Conservation (phyloP, 345 rosid genomes). For the Raphanus raphanistrum region DNA sequence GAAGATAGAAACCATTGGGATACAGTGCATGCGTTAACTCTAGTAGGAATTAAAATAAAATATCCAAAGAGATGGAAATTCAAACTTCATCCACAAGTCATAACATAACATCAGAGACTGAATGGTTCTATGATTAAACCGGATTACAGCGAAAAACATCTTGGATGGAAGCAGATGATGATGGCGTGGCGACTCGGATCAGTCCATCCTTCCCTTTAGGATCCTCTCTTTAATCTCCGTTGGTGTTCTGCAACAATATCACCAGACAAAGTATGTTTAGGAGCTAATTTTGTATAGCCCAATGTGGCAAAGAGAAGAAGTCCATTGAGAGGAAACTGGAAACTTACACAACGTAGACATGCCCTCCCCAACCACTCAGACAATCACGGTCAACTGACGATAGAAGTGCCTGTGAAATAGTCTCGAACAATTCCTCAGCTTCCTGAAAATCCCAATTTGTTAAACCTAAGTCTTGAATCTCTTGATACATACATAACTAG, state of each 20-base stretch:
- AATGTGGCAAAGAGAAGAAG: too few species aligned
- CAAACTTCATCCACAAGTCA: slow-evolving; percentile 22
- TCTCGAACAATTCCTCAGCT: slow-evolving; percentile 86
- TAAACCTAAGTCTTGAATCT: slow-evolving; percentile 7
- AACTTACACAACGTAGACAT: slow-evolving; percentile 91
- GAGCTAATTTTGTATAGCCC: too few species aligned
- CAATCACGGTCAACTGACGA: slow-evolving; percentile 96
- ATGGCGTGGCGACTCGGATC: slow-evolving; percentile 18
- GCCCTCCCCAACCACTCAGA: slow-evolving; percentile 99
- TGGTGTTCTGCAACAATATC: slow-evolving; percentile 60
- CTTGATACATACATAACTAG: too few species aligned
- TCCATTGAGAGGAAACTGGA: slow-evolving; percentile 7
- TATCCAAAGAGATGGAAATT: slow-evolving; percentile 15
- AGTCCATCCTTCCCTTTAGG: slow-evolving; percentile 98
- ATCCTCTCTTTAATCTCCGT: slow-evolving; percentile 79
- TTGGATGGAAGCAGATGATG: slow-evolving; percentile 7
- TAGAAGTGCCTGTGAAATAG: slow-evolving; percentile 82
- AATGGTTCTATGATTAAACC: slow-evolving; percentile 9
- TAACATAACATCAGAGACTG: slow-evolving; percentile 10
- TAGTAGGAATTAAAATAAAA: slow-evolving; percentile 11
- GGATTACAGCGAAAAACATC: slow-evolving; percentile 29
- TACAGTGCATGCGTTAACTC: slow-evolving; percentile 1
- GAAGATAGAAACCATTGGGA: not conserved
- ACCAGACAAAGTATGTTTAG: slow-evolving; percentile 13
- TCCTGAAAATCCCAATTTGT: slow-evolving; percentile 49